phyloP scores from a whole-genome alignment of 2,329 filamentous ascomycete genomes.

The Zarea fungicola region DNA sequence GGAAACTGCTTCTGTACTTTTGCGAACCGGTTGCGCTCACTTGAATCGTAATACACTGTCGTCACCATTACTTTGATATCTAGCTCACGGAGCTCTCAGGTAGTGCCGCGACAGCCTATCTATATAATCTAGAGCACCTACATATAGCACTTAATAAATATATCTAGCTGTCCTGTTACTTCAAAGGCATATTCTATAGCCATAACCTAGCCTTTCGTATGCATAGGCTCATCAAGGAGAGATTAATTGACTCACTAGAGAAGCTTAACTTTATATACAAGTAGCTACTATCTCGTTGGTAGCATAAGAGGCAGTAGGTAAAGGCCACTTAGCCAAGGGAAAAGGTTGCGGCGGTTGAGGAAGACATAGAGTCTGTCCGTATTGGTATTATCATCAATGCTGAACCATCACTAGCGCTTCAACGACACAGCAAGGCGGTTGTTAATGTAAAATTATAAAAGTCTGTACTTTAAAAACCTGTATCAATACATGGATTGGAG shows the following conservation, averaged over 20 bases:
- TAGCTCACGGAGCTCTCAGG: slow-evolving; percentile 37
- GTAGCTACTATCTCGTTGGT: slow-evolving; percentile 24
- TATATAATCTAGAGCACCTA: slow-evolving; percentile 66
- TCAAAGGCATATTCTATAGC: slow-evolving; percentile 71
- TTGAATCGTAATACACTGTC: too few relatives aligned
- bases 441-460: not conserved
- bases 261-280: slow-evolving; percentile 46
- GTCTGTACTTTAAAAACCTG: not conserved
- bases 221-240: slow-evolving; percentile 70
- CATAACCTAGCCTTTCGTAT: slow-evolving; percentile 72
- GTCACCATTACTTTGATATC: slow-evolving; percentile 68
- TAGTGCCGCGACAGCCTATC: slow-evolving; percentile 44
- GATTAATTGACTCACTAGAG: slow-evolving; percentile 49
- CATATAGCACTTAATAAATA: slow-evolving; percentile 83
- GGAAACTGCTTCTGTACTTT: too few relatives aligned
- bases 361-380: not conserved
- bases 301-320: slow-evolving; percentile 19
- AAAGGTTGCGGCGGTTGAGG: not conserved
- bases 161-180: slow-evolving; percentile 89
- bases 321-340: not conserved
- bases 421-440: not conserved
- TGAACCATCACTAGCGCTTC: not conserved
- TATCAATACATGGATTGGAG: too few relatives aligned
- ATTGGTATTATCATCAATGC: not conserved
- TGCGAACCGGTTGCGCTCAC: too few relatives aligned